Base-by-base conservation (phyloP, 2,329 filamentous ascomycete genomes). In the Diaporthe sp. region DNA sequence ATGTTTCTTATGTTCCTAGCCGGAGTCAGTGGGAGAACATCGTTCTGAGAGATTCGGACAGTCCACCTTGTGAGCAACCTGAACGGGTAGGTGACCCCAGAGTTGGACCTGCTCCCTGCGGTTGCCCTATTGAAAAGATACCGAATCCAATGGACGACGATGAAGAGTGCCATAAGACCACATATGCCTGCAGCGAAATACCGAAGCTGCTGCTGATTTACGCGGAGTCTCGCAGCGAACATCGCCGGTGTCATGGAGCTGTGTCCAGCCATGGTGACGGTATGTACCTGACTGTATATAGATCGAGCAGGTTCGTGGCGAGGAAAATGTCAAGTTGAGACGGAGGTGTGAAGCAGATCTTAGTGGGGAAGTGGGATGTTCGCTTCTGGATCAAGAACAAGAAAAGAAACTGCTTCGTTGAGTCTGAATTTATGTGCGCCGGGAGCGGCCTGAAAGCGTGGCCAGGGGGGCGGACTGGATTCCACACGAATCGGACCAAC, bases 1-100 rank as follows among this genome's bases (percentile, higher is more conserved):
- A 81, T 22, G 22, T 80, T 83, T 39, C 82, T 79, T 10, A 75
- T 70, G 13, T 76, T 71, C 55, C 80, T 81, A 17, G 25, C 3
- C 39, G 17, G 22, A 27, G 22, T 70, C 2, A 66, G 50, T 12
- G 22, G 25, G 12, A 30, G 35, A 7, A 55, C 1, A 32, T 13
- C 3, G 7, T 13, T 19, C 22, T 27, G 15, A 0, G 2, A 4
- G 47, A n/a, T 22, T 22, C 10, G 25, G 4, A n/a, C 2, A 5
- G 55, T 63, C 25, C 13, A 63, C 74, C 74, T 75, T 55, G 74
- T 69, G 7, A 51, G 4, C 69, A 59, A 50, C 17, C 69, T 71
- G 44, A 71, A 53, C 5, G 69, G 69, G n/a, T 63, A 47, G 22
- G 56, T 22, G 17, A 32, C 30, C 1, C 17, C 17, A 25, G 56